phyloP scores from a whole-genome alignment of 345 rosid genomes.

The Linum lewisii region DNA sequence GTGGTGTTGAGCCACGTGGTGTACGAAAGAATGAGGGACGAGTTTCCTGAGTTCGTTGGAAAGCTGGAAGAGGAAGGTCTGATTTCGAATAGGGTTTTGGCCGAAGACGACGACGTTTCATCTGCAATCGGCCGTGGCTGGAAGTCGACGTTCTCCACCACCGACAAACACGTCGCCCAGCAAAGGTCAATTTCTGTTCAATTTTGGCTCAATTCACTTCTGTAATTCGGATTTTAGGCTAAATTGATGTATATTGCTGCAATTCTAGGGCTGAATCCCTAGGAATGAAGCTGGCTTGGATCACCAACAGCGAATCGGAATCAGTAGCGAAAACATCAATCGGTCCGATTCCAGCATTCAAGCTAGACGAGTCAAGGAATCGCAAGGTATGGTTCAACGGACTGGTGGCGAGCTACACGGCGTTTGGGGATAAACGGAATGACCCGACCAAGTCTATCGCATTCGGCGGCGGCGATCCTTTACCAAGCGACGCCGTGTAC shows the following conservation, averaged over 20 bases:
- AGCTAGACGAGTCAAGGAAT: slow-evolving; percentile 45
- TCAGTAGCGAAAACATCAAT: slow-evolving; percentile 53
- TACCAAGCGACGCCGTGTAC: slow-evolving; percentile 48
- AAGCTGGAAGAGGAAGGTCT: slow-evolving; percentile 62
- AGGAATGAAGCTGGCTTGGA: slow-evolving; percentile 83
- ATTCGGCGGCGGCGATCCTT: slow-evolving; percentile 58
- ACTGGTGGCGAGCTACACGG: slow-evolving; percentile 83
- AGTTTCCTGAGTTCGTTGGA: slow-evolving; percentile 54
- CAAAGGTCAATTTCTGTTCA: slow-evolving; percentile 37
- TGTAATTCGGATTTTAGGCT: no score
- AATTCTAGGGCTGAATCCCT: slow-evolving; percentile 56
- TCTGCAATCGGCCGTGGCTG: slow-evolving; percentile 93
- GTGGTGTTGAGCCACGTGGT: slow-evolving; percentile 75
- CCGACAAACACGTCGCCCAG: slow-evolving; percentile 56
- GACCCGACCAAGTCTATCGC: slow-evolving; percentile 66
- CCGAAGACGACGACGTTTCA: slow-evolving; percentile 72
- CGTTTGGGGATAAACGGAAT: slow-evolving; percentile 66
- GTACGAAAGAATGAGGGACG: slow-evolving; percentile 64
- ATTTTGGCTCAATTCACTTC: background rate
- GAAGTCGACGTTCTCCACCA: slow-evolving; percentile 84
- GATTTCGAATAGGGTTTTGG: slow-evolving; percentile 53
- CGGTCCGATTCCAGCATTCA: slow-evolving; percentile 87
- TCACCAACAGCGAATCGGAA: slow-evolving; percentile 15
- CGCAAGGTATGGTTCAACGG: slow-evolving; percentile 86
- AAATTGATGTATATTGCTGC: no score